Evolutionary conservation across 2,329 filamentous ascomycete genomes (phyloP).

Genomic region (Neocucurbitaria cava): DNA sequence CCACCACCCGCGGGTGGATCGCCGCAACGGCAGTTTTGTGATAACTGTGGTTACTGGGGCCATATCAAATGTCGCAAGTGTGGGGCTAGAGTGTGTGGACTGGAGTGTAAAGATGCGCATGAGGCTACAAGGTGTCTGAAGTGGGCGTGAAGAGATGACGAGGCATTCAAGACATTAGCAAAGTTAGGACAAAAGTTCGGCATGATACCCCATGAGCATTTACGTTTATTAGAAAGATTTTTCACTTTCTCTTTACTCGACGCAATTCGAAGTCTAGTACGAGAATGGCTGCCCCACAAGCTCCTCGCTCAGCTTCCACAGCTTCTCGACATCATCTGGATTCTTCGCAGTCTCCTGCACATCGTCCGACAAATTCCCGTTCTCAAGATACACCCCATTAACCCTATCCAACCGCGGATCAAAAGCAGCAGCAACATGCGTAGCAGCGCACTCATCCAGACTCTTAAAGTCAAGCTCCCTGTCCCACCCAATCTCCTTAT

Average conservation of each 20-base stretch:
- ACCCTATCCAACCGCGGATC: constrained; percentile 28
- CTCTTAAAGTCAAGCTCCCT: constrained; percentile 32
- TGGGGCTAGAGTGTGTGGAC: constrained; percentile 76
- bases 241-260: not conserved
- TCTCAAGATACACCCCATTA: constrained; percentile 38
- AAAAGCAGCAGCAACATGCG: constrained; percentile 42
- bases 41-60: constrained; percentile 84
- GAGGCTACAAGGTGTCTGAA: constrained; percentile 67
- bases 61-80: constrained; percentile 78
- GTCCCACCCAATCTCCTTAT: constrained; percentile 28
- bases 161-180: not conserved
- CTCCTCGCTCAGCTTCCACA: constrained; percentile 45
- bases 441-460: constrained; percentile 37
- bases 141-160: constrained; percentile 34
- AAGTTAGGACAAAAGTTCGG: not conserved
- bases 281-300: constrained; percentile 37
- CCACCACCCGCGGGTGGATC: constrained; percentile 55
- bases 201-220: constrained; percentile 22
- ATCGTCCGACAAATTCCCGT: constrained; percentile 28
- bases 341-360: constrained; percentile 27
- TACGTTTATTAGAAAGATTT: not conserved
- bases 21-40: constrained; percentile 70
- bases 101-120: constrained; percentile 76
- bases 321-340: constrained; percentile 31
- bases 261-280: constrained; percentile 20